phyloP scores from a whole-genome alignment of 805 yeast genomes.

The Ogataea chonburiensis region DNA sequence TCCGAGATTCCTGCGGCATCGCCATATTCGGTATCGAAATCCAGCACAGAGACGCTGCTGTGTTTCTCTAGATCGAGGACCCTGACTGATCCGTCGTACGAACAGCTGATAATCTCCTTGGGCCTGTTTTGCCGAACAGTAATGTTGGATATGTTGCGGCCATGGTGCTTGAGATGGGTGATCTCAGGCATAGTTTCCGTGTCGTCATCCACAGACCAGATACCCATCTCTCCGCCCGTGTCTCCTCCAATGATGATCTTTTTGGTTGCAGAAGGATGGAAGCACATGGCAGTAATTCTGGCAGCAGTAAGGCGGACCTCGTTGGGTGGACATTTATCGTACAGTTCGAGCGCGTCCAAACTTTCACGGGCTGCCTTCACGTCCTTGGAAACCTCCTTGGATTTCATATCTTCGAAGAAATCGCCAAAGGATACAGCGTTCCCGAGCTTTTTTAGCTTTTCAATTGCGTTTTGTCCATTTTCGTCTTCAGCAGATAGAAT shows the following conservation, averaged over 20 bases:
- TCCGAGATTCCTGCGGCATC: constrained; percentile 72
- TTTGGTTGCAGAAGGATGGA: constrained; percentile 70
- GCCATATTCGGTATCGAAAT: constrained; percentile 52
- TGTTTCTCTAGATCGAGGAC: constrained; percentile 62
- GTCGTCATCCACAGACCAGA: constrained; percentile 71
- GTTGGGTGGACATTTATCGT: constrained; percentile 60
- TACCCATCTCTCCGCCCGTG: constrained; percentile 79
- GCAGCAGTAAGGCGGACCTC: constrained; percentile 69
- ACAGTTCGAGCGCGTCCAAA: constrained; percentile 49
- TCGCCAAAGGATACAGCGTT: constrained; percentile 66
- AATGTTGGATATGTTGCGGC: constrained; percentile 62
- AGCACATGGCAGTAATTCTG: constrained; percentile 68
- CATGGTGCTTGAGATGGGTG: constrained; percentile 69
- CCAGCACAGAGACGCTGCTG: constrained; percentile 59
- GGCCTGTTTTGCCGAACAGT: constrained; percentile 50
- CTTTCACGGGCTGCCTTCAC: constrained; percentile 51
- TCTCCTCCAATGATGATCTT: constrained; percentile 83
- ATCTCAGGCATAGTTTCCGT: constrained; percentile 49
- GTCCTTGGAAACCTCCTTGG: constrained; percentile 39
- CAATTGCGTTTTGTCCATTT: constrained; percentile 33
- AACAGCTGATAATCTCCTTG: constrained; percentile 59
- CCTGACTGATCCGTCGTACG: constrained; percentile 89
- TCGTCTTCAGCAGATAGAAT: constrained; percentile 40
- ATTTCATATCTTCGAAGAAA: constrained; percentile 54
- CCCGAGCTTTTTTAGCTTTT: constrained; percentile 40